Percentiles rank a stretch among this genome's conserved stretches.
Evolutionary conservation across 495 filamentous ascomycete genomes (phyloP).

Genomic region (Rostrohypoxylon terebratum): DNA sequence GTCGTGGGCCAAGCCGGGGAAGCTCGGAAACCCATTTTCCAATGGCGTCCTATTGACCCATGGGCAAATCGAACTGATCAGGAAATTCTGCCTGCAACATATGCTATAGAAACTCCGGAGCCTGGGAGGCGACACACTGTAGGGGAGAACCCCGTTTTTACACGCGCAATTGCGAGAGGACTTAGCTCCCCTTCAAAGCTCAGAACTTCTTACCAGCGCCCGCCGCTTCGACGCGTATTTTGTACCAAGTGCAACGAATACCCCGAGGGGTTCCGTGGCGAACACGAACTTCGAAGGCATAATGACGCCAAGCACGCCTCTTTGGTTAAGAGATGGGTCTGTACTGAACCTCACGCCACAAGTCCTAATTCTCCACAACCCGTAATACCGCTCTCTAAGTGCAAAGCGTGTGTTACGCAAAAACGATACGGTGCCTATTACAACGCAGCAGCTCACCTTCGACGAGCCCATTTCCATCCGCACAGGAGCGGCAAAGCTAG

Average conservation of each 20-base stretch:
- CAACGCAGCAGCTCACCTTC: slow-evolving; percentile 92
- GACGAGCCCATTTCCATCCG: slow-evolving; percentile 86
- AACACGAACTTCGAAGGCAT: slow-evolving; percentile 92
- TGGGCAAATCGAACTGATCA: slow-evolving; percentile 51
- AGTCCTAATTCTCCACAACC: slow-evolving; percentile 62
- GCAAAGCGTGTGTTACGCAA: slow-evolving; percentile 83
- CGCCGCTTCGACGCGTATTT: slow-evolving; percentile 78
- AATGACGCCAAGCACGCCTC: slow-evolving; percentile 81
- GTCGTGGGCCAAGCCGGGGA: slow-evolving; percentile 50
- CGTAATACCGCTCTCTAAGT: slow-evolving; percentile 79
- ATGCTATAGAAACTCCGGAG: slow-evolving; percentile 51
- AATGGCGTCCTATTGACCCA: slow-evolving; percentile 56
- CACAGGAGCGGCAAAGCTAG: slow-evolving; percentile 86
- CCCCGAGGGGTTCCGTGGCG: slow-evolving; percentile 90
- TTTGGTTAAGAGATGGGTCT: slow-evolving; percentile 83
- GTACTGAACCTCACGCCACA: slow-evolving; percentile 59
- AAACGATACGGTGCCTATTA: slow-evolving; percentile 97
- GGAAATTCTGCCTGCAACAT: slow-evolving; percentile 47
- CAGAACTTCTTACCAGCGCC: slow-evolving; percentile 78
- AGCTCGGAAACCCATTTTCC: slow-evolving; percentile 56
- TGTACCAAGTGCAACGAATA: slow-evolving; percentile 83
- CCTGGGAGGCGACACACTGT: slow-evolving; percentile 61
- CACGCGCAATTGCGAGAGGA: slow-evolving; percentile 52
- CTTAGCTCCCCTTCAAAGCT: slow-evolving; percentile 67
- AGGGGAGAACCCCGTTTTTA: slow-evolving; percentile 59